Base-by-base conservation (phyloP, 1,284 basidiomycete species). In the Ustilago vetiveriae region DNA sequence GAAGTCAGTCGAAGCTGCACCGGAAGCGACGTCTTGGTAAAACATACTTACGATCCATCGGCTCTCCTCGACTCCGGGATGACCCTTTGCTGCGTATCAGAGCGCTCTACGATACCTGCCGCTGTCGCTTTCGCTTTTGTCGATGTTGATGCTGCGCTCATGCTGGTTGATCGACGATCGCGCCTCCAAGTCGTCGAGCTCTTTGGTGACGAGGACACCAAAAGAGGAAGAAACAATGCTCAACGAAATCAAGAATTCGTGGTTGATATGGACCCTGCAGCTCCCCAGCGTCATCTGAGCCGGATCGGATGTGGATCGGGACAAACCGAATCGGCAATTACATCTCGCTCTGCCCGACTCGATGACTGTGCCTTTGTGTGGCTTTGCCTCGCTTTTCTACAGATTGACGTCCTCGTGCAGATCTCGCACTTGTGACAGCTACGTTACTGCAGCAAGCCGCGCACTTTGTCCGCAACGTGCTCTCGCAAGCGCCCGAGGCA, bases 21-120 rank as follows among this genome's bases (percentile, higher is more conserved):
- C 4, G 11, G 13, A 13, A 17, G 19, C 26, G 24, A 23, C 13
- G 17, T 27, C 5, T 29, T 14, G 10, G 13, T 5, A 19, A 26
- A 11, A 24, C 3, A 21, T 49, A 87, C 92, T 84, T 85, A 95
- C 94, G 90, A 87, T 84, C 94, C 94, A 84, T 97, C 94, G 74
- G 89, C 83, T 32, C 94, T 86, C 65, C 84, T 85, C 0, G 91
- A 92, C 80, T 92, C 88, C 11, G 94, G 92, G 29, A 97, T 90
- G 57, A 96, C 89, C 57, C 94, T 88, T 74, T 94, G 89, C 27
- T 93, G 87, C 0, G 92, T 92, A 42, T 86, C 85, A 6, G 92
- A 90, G 82, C 94, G 90, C 38, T 92, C 79, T 11, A 91, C 85
- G 77, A 97, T 96, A 10, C 94, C 94, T 5, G 92, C 85, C 2